Evolutionary conservation across 1,284 basidiomycete species (phyloP).

Genomic region (Cronartium ribicola): DNA sequence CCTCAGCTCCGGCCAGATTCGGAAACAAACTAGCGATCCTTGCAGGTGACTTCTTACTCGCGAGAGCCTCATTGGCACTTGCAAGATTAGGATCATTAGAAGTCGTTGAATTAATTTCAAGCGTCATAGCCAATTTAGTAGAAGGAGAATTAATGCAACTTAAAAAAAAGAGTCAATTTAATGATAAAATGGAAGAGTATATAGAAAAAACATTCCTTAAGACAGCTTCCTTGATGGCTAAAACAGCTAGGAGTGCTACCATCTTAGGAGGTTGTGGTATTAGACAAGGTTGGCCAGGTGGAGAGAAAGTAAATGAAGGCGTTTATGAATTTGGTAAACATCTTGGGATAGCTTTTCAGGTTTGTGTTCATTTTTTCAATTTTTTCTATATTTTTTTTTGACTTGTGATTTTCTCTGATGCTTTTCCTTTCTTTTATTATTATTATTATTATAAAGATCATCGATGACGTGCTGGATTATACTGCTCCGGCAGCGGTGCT

Average conservation of each 20-base stretch:
- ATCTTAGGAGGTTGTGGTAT: slow-evolving; percentile 74
- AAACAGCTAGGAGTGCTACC: slow-evolving; percentile 79
- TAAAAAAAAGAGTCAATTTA: slow-evolving; percentile 47
- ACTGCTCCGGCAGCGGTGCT: slow-evolving; percentile 60
- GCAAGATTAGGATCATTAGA: slow-evolving; percentile 79
- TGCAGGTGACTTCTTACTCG: slow-evolving; percentile 91
- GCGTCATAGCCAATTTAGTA: slow-evolving; percentile 88
- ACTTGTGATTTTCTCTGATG: background rate
- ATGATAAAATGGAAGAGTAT: slow-evolving; percentile 66
- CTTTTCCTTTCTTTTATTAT: background rate
- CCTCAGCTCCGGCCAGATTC: slow-evolving; percentile 79
- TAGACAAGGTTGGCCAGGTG: slow-evolving; percentile 58
- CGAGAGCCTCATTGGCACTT: slow-evolving; percentile 80
- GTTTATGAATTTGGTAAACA: slow-evolving; percentile 89
- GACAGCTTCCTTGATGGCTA: slow-evolving; percentile 92
- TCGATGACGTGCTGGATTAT: slow-evolving; percentile 88
- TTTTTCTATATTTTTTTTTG: background rate
- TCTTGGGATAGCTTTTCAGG: slow-evolving; percentile 90
- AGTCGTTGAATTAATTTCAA: slow-evolving; percentile 87
- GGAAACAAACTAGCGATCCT: slow-evolving; percentile 95
- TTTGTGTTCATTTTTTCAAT: no score
- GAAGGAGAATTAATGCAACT: slow-evolving; percentile 95
- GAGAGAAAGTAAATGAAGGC: slow-evolving; percentile 79
- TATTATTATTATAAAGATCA: slow-evolving; percentile 60
- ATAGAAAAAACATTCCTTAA: slow-evolving; percentile 93